Evolutionary conservation across 495 filamentous ascomycete species (phyloP).

Genomic region (Penicillium fimorum): DNA sequence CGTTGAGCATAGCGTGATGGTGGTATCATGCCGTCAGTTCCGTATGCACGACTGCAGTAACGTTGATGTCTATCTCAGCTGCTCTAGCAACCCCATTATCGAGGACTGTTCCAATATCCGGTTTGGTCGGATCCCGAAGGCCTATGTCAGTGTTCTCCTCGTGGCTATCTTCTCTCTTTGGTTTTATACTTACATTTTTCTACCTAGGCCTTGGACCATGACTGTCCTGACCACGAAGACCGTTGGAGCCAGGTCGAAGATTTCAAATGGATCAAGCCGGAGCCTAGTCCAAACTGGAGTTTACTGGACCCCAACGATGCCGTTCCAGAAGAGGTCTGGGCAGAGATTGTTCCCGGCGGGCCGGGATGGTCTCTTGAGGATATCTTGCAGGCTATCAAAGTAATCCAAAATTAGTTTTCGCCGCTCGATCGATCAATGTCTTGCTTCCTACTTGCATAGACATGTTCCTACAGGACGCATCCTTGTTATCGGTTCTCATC

Average conservation of each 20-base stretch:
- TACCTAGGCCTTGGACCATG: slow-evolving; percentile 38
- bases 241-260: slow-evolving; percentile 90
- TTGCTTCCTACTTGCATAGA: not conserved
- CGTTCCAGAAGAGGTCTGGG: slow-evolving; percentile 66
- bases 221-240: slow-evolving; percentile 49
- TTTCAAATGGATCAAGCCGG: slow-evolving; percentile 92
- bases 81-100: slow-evolving; percentile 83
- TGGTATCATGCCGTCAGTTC: slow-evolving; percentile 77
- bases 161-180: not conserved
- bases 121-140: slow-evolving; percentile 71
- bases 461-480: not conserved
- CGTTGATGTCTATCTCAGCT: slow-evolving; percentile 79
- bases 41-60: slow-evolving; percentile 83
- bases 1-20: slow-evolving; percentile 68
- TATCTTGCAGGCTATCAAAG: slow-evolving; percentile 60
- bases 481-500: not conserved
- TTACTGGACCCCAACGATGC: slow-evolving; percentile 60
- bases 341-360: slow-evolving; percentile 62
- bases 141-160: slow-evolving; percentile 55
- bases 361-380: slow-evolving; percentile 63
- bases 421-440: not conserved
- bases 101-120: slow-evolving; percentile 78
- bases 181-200: not conserved
- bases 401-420: slow-evolving; percentile 32
- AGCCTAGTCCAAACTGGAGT: slow-evolving; percentile 86